A percentile compares a stretch with the other conserved stretches of the same genome.
phyloP scores from a whole-genome alignment of 306 rosid genomes.

The Mimosa pudica region DNA sequence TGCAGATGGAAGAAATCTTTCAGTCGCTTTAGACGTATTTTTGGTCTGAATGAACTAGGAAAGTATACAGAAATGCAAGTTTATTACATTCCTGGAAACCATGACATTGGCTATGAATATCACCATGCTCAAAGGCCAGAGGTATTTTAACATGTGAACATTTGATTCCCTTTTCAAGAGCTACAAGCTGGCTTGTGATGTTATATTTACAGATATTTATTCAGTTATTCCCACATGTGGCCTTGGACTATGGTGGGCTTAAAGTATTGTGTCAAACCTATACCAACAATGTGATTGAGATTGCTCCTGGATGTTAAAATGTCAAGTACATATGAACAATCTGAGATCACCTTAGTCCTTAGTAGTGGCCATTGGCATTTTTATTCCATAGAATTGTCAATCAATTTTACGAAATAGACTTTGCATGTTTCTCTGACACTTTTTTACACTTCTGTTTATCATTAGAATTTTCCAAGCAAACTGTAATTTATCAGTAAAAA shows the following conservation, averaged over 20 bases:
- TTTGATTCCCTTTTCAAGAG: constrained; percentile 26
- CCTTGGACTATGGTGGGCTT: constrained; percentile 11
- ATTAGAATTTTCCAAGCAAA: neutral
- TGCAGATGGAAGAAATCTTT: constrained; percentile 77
- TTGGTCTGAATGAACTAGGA: constrained; percentile 57
- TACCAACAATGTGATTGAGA: constrained; percentile 19
- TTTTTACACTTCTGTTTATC: neutral
- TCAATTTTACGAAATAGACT: constrained; percentile 10
- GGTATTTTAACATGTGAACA: constrained; percentile 45
- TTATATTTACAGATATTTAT: neutral
- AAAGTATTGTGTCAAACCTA: constrained; percentile 14
- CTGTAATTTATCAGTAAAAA: neutral
- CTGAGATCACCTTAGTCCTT: constrained; percentile 9
- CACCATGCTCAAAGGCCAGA: constrained; percentile 51
- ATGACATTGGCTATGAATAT: constrained; percentile 78
- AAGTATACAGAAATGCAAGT: constrained; percentile 48
- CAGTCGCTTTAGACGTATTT: constrained; percentile 66
- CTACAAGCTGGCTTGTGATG: constrained; percentile 8
- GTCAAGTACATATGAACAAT: constrained; percentile 19
- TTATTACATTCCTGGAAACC: constrained; percentile 75
- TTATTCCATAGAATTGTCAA: constrained; percentile 4
- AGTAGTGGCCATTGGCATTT: constrained; percentile 21
- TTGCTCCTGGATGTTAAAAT: constrained; percentile 8
- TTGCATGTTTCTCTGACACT: constrained; percentile 6
- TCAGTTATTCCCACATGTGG: neutral